These are phyloP conservation scores for Penicillium occitanis DNA, from an alignment of 2,329 filamentous ascomycete species.

Conservation along the genomic window DNA sequence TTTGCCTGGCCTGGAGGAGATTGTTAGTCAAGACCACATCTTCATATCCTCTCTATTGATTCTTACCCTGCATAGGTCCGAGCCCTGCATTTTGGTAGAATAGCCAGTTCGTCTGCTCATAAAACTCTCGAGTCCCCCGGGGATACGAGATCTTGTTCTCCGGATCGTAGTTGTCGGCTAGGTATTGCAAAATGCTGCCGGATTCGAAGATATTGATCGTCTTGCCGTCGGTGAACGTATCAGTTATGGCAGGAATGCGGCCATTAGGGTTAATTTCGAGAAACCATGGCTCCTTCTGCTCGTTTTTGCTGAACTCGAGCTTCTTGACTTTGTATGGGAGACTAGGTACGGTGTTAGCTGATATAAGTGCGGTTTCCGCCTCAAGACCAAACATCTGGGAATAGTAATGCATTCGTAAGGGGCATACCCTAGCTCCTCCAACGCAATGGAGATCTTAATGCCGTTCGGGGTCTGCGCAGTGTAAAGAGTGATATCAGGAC, in stretches of 20 bases:
- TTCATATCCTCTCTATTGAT: neutral
- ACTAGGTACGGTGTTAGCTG: constrained; percentile 29
- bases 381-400: neutral
- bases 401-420: neutral
- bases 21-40: neutral
- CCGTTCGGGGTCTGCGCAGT: constrained; percentile 84
- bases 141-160: constrained; percentile 83
- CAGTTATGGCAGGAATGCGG: constrained; percentile 82
- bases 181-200: constrained; percentile 45
- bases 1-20: constrained; percentile 62
- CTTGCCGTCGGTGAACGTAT: constrained; percentile 71
- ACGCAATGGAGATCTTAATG: constrained; percentile 81
- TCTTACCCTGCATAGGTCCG: constrained; percentile 70
- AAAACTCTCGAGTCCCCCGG: constrained; percentile 67
- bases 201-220: constrained; percentile 77
- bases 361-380: neutral
- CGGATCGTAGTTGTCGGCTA: constrained; percentile 76
- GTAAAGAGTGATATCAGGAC: constrained; percentile 73
- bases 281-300: constrained; percentile 84
- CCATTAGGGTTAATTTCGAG: constrained; percentile 91
- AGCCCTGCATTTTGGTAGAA: constrained; percentile 78
- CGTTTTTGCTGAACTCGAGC: constrained; percentile 71
- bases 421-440: constrained; percentile 72
- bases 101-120: constrained; percentile 77
- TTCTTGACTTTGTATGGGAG: constrained; percentile 74